Evolutionary conservation across 495 filamentous ascomycete genomes (phyloP), one percentile per base, ranked within the genome.

Genomic region (Schizothecium vesticola): DNA sequence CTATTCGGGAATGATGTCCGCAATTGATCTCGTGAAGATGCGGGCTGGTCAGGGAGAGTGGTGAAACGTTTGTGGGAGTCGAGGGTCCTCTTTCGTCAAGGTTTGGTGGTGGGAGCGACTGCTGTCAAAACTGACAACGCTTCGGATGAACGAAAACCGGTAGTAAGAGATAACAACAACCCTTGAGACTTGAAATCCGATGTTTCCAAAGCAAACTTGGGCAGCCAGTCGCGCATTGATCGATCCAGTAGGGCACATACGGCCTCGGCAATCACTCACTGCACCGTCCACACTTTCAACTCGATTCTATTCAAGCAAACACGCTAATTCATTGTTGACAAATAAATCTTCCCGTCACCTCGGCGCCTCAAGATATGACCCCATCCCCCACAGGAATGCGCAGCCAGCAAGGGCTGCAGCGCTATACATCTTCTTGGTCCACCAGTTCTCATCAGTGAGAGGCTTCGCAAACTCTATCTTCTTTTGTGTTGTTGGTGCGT

Each of bases 371-470:
- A 84, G 60, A 63, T 77, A 83, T 8, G 88, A 88, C 24, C 87
- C 88, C 31, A 88, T 75, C 24, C 85, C 80, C 90, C 90, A 93
- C 21, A 90, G 75, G n/a, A 86, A 82, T 16, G 86, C 85, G 70
- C 89, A 92, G 21, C 85, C 88, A 25, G 86, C 86, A 25, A 93
- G 76, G 10, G 89, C 85, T 36, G 86, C 86, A 19, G 85, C 82
- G 4, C 90, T 90, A 22, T 87, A 79, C 9, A 89, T 70, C 71
- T 90, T 90, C 79, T 91, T 93, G 23, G 84, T 81, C 87, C 89
- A 92, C 78, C 85, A 87, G 63, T 82, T 82, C 33, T 90, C 87
- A 63, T 89, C 86, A 22, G 85, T 84, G 72, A 91, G 82, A 26
- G 87, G 87, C 63, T 88, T 90, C 4, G 90, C 86, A 29, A 76